Percentiles rank a stretch among this genome's conserved stretches.
These are phyloP conservation scores for Tetracladium maxilliforme DNA, from an alignment of 2,329 filamentous ascomycete genomes.

Conservation along the genomic window DNA sequence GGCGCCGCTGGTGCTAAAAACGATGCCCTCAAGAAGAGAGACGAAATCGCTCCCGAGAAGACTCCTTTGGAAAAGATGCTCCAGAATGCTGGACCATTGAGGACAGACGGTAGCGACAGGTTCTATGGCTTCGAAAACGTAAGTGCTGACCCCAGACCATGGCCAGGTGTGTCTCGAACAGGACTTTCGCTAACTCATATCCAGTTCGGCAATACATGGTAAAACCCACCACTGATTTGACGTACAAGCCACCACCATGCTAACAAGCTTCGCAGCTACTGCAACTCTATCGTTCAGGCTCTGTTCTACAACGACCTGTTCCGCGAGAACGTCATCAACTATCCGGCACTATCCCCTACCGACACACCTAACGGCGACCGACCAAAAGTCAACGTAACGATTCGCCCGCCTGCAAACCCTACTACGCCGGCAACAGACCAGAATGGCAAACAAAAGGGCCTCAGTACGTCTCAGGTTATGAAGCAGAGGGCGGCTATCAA, in stretches of 20 bases:
- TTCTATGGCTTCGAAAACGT: conserved; percentile 99
- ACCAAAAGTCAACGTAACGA: conserved; percentile 42
- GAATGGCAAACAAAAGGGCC: conserved; percentile 35
- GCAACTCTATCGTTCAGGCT: conserved; percentile 95
- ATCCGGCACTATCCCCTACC: conserved; percentile 58
- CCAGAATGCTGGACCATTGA: conserved; percentile 63
- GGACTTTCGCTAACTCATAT: too few species aligned
- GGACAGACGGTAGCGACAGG: conserved; percentile 85
- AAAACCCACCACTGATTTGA: conserved; percentile 14
- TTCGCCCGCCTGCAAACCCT: conserved; percentile 39
- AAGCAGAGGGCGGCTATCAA: conserved; percentile 40
- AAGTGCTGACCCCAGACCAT: conserved; percentile 31
- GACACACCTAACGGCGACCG: conserved; percentile 49
- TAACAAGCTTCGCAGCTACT: conserved; percentile 52
- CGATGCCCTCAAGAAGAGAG: conserved; percentile 28
- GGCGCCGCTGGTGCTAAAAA: too few species aligned
- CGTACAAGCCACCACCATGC: conserved; percentile 7
- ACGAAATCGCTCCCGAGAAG: conserved; percentile 39
- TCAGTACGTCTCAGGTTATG: conserved; percentile 37
- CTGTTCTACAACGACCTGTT: conserved; percentile 93
- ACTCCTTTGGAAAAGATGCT: conserved; percentile 63
- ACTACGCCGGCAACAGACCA: conserved; percentile 30
- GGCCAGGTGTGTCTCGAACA: too few species aligned
- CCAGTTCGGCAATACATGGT: conserved; percentile 97
- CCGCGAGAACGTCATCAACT: conserved; percentile 85